Evolutionary conservation across 805 yeast species (phyloP).

Genomic region (Komagataella pastoris): DNA sequence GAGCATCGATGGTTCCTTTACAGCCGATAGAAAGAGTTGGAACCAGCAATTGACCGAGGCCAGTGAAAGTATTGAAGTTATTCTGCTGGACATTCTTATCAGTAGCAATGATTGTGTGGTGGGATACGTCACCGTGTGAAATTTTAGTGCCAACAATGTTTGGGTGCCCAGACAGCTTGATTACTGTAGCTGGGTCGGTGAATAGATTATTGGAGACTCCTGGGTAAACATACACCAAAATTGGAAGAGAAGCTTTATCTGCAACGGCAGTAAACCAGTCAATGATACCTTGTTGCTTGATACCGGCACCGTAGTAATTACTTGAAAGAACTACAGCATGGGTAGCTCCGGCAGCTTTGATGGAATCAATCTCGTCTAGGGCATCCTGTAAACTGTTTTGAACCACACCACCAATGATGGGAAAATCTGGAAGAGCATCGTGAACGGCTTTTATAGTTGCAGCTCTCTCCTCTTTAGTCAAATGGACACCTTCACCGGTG

Average conservation of each 20-base stretch:
- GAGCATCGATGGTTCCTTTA: slow-evolving; percentile 38
- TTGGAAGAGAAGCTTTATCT: slow-evolving; percentile 25
- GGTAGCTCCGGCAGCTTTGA: slow-evolving; percentile 24
- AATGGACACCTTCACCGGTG: slow-evolving; percentile 41
- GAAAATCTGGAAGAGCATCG: slow-evolving; percentile 23
- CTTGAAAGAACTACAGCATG: slow-evolving; percentile 29
- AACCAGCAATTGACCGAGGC: slow-evolving; percentile 35
- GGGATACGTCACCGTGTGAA: slow-evolving; percentile 36
- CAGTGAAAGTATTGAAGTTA: slow-evolving; percentile 31
- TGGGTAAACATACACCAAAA: slow-evolving; percentile 32
- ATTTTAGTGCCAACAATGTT: slow-evolving; percentile 39
- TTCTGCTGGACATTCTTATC: slow-evolving; percentile 23
- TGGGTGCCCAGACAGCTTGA: slow-evolving; percentile 26
- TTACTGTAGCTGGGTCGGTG: slow-evolving; percentile 24
- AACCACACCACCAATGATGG: slow-evolving; percentile 35
- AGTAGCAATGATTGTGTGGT: slow-evolving; percentile 29
- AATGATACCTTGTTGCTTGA: slow-evolving; percentile 30
- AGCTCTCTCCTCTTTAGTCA: slow-evolving; percentile 30
- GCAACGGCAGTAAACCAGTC: slow-evolving; percentile 32
- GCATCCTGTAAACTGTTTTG: slow-evolving; percentile 32
- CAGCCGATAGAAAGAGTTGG: slow-evolving; percentile 35
- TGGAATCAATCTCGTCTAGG: slow-evolving; percentile 21
- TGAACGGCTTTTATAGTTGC: slow-evolving; percentile 19
- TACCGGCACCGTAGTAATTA: slow-evolving; percentile 32
- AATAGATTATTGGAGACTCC: slow-evolving; percentile 31